Conservation (phyloP, 306 rosid genomes). For the Cicer cuneatum region DNA sequence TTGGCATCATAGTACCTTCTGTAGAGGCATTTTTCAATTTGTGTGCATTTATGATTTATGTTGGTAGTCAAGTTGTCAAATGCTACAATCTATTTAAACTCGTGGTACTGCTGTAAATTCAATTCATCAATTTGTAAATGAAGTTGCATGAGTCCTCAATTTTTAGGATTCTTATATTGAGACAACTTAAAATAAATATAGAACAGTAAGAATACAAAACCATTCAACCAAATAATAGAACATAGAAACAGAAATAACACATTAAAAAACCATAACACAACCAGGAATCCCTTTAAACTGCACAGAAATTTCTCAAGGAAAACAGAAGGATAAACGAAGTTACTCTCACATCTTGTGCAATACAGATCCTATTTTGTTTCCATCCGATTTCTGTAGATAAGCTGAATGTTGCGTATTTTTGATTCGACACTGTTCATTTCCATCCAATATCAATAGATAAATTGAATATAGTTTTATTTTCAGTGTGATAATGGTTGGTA, state of each 20-base stretch:
- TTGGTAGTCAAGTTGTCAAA: background rate
- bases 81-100: background rate
- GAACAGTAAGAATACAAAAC: background rate
- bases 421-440: constrained; percentile 57
- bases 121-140: background rate
- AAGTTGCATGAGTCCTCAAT: background rate
- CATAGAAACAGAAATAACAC: background rate
- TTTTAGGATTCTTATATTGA: background rate
- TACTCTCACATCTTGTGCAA: background rate
- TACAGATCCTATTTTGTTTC: constrained; percentile 12
- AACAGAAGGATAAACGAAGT: constrained; percentile 18
- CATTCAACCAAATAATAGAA: background rate
- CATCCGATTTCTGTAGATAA: constrained; percentile 38
- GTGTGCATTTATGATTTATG: background rate
- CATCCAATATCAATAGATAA: constrained; percentile 43
- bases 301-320: constrained; percentile 16
- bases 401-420: constrained; percentile 42
- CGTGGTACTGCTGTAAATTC: background rate
- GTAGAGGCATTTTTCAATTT: background rate
- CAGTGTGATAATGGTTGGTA: constrained; percentile 97
- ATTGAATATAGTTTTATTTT: constrained; percentile 45
- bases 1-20: no score
- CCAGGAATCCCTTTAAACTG: constrained; percentile 13
- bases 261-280: background rate
- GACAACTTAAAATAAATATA: constrained; percentile 4